Evolutionary conservation across 1,139 yeast genomes (phyloP), one percentile per base, ranked within the genome.

Genomic region (Nakaseomyces kungkrabaensis): DNA sequence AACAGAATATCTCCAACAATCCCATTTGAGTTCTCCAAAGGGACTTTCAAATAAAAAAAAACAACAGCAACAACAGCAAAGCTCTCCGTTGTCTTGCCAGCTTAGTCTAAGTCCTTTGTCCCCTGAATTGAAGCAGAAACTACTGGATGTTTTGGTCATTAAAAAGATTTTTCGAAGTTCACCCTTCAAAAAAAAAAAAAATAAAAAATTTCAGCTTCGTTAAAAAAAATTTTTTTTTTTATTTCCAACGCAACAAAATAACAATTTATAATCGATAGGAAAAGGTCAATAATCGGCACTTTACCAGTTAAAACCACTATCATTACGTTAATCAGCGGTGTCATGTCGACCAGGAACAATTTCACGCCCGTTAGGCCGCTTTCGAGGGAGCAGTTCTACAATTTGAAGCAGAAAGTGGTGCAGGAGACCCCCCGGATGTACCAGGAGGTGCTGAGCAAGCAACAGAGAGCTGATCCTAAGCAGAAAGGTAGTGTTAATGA

Each of bases 361-460:
- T 51, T 57, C 25, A 59, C 62, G 17, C 65, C 67, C 5, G 41
- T 53, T 13, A 53, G 61, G 33, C 60, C 60, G n/a, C 49, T 63
- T 17, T 56, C 66, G 10, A 51, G 53, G 46, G 63, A 59, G 43
- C 59, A 61, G 48, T 55, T 60, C 32, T 51, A 50, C 11, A 53
- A 59, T 5, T 37, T 63, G 43, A 53, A 58, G 48, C 58, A 59
- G 41, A 55, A 46, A 46, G 52, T 59, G 25, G 58, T 56, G 29
- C 54, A 49, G 33, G 63, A 61, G 34, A 57, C 65, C 4, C 66
- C 66, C 3, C 50, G 50, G 33, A 51, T 56, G 46, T 56, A 58
- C 43, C 33, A 41, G 11, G n/a, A 26, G 37, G 37, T 34, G 17
- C n/a, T 37, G 40, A 17, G 7, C 25, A 17, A 37, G 26, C 22